Percentiles rank a stretch among this genome's conserved stretches.
Conservation (phyloP, 768 basidiomycete species). For the Rhizopogon sp. region DNA sequence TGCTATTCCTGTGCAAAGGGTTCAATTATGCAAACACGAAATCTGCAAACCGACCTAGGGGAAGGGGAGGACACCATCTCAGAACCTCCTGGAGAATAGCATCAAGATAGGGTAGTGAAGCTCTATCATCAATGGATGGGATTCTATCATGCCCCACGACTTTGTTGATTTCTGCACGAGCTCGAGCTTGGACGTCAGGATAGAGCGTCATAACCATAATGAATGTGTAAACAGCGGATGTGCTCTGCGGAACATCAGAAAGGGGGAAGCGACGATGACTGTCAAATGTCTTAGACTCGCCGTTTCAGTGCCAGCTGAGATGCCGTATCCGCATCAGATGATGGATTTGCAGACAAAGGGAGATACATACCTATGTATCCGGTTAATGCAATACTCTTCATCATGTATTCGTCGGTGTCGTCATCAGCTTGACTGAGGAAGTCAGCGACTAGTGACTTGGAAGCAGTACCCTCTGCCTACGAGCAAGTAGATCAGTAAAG, state of each 20-base stretch:
- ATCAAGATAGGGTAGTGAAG: conserved; percentile 7
- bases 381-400: background rate
- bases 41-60: conserved; percentile 2
- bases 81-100: conserved; percentile 8
- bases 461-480: background rate
- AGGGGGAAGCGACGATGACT: conserved; percentile 17
- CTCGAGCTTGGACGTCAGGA: conserved; percentile 23
- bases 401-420: background rate
- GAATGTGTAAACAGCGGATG: conserved; percentile 21
- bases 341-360: no score
- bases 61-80: conserved; percentile 1
- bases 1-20: background rate
- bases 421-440: background rate
- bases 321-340: background rate
- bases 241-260: conserved; percentile 14
- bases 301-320: background rate
- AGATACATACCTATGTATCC: background rate
- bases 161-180: conserved; percentile 20
- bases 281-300: background rate
- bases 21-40: background rate
- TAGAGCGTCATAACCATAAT: conserved; percentile 22
- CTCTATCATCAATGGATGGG: conserved; percentile 8
- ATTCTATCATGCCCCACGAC: conserved; percentile 17
- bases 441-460: background rate
- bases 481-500: background rate